A percentile compares a stretch with the other conserved stretches of the same genome.
Evolutionary conservation across 1,284 basidiomycete genomes (phyloP).

Genomic region (Megacollybia platyphylla): DNA sequence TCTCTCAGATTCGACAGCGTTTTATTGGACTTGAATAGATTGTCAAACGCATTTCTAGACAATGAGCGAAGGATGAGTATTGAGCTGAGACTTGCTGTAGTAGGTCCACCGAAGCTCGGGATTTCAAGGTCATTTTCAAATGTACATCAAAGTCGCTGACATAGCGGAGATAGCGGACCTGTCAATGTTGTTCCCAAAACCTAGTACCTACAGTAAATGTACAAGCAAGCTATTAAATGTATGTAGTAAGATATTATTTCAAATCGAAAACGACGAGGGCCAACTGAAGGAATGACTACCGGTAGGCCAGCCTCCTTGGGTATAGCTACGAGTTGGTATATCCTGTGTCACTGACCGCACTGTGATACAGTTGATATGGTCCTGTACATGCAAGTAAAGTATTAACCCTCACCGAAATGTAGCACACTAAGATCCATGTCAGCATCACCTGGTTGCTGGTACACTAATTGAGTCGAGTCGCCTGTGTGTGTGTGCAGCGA

Average conservation of each 20-base stretch:
- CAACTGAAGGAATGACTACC: neutral
- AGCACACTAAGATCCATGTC: conserved; percentile 30
- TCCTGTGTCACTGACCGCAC: conserved; percentile 18
- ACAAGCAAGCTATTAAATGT: neutral
- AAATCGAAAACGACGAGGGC: neutral
- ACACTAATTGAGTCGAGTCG: conserved; percentile 12
- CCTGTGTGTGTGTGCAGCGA: conserved; percentile 7
- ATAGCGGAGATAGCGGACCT: neutral
- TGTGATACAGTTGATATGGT: conserved; percentile 1
- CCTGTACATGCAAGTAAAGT: neutral
- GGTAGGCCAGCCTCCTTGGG: neutral
- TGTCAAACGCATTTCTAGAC: conserved; percentile 43
- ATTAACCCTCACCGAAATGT: conserved; percentile 16
- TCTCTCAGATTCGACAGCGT: conserved; percentile 55
- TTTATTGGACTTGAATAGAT: conserved; percentile 42
- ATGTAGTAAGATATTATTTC: neutral
- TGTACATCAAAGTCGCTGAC: neutral
- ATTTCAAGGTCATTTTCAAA: neutral
- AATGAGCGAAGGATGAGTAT: neutral
- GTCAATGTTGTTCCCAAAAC: neutral
- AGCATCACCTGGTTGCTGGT: conserved; percentile 14
- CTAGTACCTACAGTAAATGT: neutral
- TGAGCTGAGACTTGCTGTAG: neutral
- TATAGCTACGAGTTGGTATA: neutral
- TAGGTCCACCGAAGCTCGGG: neutral